A percentile compares a stretch with the other conserved stretches of the same genome.
Conservation (phyloP, 768 basidiomycete species). For the Psilocybe sp. region DNA sequence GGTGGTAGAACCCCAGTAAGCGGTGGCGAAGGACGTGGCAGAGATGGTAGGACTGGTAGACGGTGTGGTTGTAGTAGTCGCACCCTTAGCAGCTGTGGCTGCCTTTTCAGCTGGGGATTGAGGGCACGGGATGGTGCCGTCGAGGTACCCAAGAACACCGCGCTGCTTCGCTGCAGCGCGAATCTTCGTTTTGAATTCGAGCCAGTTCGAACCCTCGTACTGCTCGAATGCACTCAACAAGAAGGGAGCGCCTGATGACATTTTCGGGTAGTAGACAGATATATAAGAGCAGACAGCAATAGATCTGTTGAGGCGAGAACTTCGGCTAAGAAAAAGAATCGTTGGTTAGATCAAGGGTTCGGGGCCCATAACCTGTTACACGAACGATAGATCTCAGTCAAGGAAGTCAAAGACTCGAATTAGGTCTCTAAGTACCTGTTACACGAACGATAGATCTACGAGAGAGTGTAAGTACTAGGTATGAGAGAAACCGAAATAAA, state of each 20-base stretch:
- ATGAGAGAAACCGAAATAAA: too few species aligned
- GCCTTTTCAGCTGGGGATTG: neutral
- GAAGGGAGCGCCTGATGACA: conserved; percentile 8
- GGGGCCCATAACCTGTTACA: too few species aligned
- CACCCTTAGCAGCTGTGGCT: neutral
- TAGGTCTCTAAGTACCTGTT: too few species aligned
- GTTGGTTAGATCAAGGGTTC: too few species aligned
- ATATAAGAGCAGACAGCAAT: neutral
- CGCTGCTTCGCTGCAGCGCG: conserved; percentile 4
- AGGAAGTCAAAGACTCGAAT: too few species aligned
- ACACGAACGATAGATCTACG: too few species aligned
- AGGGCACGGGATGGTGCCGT: conserved; percentile 14
- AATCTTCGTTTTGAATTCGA: conserved; percentile 12
- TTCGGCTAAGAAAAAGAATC: too few species aligned
- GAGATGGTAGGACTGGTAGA: too few species aligned
- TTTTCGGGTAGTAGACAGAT: neutral
- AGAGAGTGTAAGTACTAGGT: too few species aligned
- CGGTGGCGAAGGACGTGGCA: neutral
- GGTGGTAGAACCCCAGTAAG: conserved; percentile 1
- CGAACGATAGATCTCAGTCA: too few species aligned
- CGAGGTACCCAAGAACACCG: conserved; percentile 18
- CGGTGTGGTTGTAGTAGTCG: neutral
- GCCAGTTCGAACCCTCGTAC: conserved; percentile 19
- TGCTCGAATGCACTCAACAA: conserved; percentile 15
- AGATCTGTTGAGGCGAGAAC: too few species aligned